A percentile compares a stretch with the other conserved stretches of the same genome.
Conservation (phyloP, 208 protist species). For the Acanthamoeba lenticulata region DNA sequence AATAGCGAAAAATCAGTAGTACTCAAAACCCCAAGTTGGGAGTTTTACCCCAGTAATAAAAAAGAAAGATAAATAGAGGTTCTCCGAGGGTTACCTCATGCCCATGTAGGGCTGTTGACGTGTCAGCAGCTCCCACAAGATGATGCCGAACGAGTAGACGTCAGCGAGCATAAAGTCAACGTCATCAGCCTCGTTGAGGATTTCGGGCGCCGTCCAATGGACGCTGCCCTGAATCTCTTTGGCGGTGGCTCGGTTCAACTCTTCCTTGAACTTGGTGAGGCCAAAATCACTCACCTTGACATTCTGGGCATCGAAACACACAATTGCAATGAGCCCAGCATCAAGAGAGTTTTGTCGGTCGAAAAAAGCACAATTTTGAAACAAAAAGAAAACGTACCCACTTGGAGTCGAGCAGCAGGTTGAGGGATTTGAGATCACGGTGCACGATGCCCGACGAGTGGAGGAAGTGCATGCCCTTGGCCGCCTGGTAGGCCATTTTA, state of each 20-base stretch:
- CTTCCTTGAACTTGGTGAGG: not conserved
- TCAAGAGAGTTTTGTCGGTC: no score
- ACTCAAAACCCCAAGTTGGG: not conserved
- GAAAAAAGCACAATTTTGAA: no score
- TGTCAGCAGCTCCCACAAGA: conserved; percentile 35
- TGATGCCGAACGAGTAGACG: conserved; percentile 47
- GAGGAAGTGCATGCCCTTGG: conserved; percentile 56
- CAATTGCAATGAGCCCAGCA: no score
- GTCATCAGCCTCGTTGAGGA: not conserved
- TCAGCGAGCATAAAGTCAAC: not conserved
- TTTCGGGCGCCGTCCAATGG: not conserved
- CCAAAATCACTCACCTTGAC: conserved; percentile 70
- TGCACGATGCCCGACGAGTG: conserved; percentile 61
- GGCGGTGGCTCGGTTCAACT: not conserved
- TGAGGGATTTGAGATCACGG: conserved; percentile 59
- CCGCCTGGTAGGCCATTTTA: conserved; percentile 59
- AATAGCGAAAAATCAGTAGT: not conserved
- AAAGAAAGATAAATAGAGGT: not conserved
- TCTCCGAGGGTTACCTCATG: not conserved
- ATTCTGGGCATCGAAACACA: no score
- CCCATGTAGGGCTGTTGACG: not conserved
- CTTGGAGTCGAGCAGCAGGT: conserved; percentile 60
- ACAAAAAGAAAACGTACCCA: no score
- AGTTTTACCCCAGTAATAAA: no score
- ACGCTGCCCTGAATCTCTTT: conserved; percentile 1